Conservation (phyloP, 2,329 filamentous ascomycete genomes). For the Tolypocladium capitatum region DNA sequence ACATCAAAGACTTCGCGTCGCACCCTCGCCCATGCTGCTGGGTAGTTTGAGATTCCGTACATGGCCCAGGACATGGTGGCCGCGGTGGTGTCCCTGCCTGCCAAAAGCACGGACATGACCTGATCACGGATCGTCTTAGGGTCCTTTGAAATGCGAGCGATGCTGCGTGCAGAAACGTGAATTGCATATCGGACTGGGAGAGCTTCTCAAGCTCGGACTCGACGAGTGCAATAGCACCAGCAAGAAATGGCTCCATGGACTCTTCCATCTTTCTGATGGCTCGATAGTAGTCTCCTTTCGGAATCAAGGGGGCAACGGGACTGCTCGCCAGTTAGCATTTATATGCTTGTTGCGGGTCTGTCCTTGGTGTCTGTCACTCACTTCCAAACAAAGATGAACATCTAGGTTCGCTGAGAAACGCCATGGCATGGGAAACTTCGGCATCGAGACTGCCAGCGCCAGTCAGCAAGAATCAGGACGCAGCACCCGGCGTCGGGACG, state of each 20-base stretch:
- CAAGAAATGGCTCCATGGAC: slow-evolving; percentile 59
- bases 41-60: slow-evolving; percentile 66
- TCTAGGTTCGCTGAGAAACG: slow-evolving; percentile 55
- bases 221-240: slow-evolving; percentile 48
- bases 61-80: slow-evolving; percentile 68
- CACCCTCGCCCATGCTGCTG: slow-evolving; percentile 52
- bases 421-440: slow-evolving; percentile 56
- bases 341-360: background rate
- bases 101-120: slow-evolving; percentile 57
- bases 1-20: slow-evolving; percentile 57
- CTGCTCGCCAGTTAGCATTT: slow-evolving; percentile 19
- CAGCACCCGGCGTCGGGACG: background rate
- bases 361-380: slow-evolving; percentile 9
- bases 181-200: slow-evolving; percentile 49
- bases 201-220: slow-evolving; percentile 55
- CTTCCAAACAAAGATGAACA: slow-evolving; percentile 40
- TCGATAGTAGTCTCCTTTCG: slow-evolving; percentile 45
- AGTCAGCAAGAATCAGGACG: background rate
- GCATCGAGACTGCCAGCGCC: slow-evolving; percentile 29
- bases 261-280: slow-evolving; percentile 52
- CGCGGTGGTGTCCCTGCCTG: slow-evolving; percentile 79
- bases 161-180: slow-evolving; percentile 69
- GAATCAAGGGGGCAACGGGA: slow-evolving; percentile 44
- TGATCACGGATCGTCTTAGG: slow-evolving; percentile 59
- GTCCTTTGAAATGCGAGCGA: slow-evolving; percentile 55